Evolutionary conservation across 768 basidiomycete genomes (phyloP).

Genomic region (Tylopilus sp.): DNA sequence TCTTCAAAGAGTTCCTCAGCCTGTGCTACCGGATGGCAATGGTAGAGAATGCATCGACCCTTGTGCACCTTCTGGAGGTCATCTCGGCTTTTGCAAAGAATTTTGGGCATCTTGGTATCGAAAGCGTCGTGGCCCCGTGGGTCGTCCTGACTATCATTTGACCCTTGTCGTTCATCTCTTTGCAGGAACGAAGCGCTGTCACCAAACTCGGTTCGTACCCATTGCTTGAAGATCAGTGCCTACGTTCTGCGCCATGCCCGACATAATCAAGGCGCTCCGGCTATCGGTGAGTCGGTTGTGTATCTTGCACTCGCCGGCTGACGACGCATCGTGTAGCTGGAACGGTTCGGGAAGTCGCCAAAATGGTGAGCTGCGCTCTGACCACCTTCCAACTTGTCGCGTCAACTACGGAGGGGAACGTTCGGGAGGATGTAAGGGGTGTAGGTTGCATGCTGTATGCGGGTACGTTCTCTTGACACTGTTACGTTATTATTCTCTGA

Average conservation of each 20-base stretch:
- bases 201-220: slow-evolving; percentile 40
- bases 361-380: slow-evolving; percentile 63
- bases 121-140: slow-evolving; percentile 20
- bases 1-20: slow-evolving; percentile 88
- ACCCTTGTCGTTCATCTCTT: slow-evolving; percentile 1
- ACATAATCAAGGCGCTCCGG: slow-evolving; percentile 48
- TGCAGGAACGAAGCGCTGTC: slow-evolving; percentile 32
- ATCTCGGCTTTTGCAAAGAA: slow-evolving; percentile 52
- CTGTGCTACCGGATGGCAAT: slow-evolving; percentile 88
- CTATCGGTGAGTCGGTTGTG: slow-evolving; percentile 42
- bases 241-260: slow-evolving; percentile 74
- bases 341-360: slow-evolving; percentile 50
- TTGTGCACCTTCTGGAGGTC: slow-evolving; percentile 69
- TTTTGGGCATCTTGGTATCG: slow-evolving; percentile 29
- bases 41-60: slow-evolving; percentile 73
- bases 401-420: slow-evolving; percentile 47
- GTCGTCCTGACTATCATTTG: neutral
- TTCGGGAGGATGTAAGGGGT: slow-evolving; percentile 73
- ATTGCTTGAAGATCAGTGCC: slow-evolving; percentile 81
- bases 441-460: slow-evolving; percentile 78
- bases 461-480: slow-evolving; percentile 39
- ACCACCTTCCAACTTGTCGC: slow-evolving; percentile 59
- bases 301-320: slow-evolving; percentile 8
- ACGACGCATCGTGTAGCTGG: slow-evolving; percentile 34
- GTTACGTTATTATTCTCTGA: neutral